Conservation (phyloP, 768 basidiomycete genomes). For the Galerina marginata region DNA sequence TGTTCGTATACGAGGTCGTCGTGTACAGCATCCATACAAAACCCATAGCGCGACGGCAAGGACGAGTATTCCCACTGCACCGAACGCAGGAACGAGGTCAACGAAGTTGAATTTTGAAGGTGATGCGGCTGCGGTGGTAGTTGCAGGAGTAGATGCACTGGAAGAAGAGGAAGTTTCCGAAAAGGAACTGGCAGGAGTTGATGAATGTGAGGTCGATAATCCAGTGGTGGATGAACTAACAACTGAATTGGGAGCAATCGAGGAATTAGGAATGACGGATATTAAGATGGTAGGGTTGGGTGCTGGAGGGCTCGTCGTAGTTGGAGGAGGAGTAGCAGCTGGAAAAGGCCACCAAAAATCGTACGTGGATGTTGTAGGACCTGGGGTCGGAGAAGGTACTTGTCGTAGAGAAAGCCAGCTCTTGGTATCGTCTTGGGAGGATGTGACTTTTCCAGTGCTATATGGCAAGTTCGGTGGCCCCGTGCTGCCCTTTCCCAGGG, state of each 20-base stretch:
- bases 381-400: conserved; percentile 4
- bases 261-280: conserved; percentile 6
- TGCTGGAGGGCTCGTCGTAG: background rate
- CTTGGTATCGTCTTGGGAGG: background rate
- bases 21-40: conserved; percentile 38
- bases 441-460: background rate
- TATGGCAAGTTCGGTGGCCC: background rate
- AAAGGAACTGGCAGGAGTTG: conserved; percentile 9
- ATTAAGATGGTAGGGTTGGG: conserved; percentile 15
- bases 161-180: background rate
- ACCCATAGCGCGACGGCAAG: conserved; percentile 40
- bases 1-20: conserved; percentile 14
- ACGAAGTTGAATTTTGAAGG: conserved; percentile 21
- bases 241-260: background rate
- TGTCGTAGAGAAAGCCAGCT: conserved; percentile 4
- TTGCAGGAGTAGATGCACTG: background rate
- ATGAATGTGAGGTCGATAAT: background rate
- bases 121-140: background rate
- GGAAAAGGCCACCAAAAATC: conserved; percentile 47
- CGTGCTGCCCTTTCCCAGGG: background rate
- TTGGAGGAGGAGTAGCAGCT: conserved; percentile 15
- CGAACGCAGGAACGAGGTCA: conserved; percentile 38
- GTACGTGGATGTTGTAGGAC: conserved; percentile 26
- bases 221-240: background rate
- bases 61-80: conserved; percentile 34